Evolutionary conservation across 2,329 filamentous ascomycete genomes (phyloP), one percentile per base, ranked within the genome.

Genomic region (Cyclaneusma minus): DNA sequence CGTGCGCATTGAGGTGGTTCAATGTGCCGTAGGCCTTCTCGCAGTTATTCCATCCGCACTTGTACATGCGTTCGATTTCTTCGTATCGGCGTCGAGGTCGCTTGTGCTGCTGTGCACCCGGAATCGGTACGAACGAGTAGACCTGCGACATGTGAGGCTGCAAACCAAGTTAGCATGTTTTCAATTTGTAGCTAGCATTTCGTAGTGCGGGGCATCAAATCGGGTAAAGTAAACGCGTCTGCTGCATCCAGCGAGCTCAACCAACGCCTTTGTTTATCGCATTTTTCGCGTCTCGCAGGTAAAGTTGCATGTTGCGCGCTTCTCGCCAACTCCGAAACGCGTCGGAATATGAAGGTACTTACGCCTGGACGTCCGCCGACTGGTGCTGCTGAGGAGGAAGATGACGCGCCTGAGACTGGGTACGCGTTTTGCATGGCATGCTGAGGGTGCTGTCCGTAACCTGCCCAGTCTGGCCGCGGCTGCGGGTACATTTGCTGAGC

Each of bases 1-100:
- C 89, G 47, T 98, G 89, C 20, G 89, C 89, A 48, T 98, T 98
- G 41, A 98, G 53, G 50, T 98, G 89, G 52, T 98, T 98, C 35
- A 98, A 58, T 24, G 89, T 98, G 33, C 89, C 89, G 42, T 98
- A 98, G 3, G 89, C 89, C 58, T 98, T 98, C 55, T 98, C 89
- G 48, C 89, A 98, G 6, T 85, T 85, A 38, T 94, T 87, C 82
- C 84, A 95, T 14, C 87, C 89, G 48, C 89, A 98, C 55, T 95
- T 95, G 63, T 98, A 95, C 89, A 98, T 95, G 48, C 89, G 76
- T 60, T 98, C 89, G 42, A 98, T 98, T 51, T 98, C 89, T 54
- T 98, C 89, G 44, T 94, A 98, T 28, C 89, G 72, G 43, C 89
- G 67, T 37, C 89, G 71, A 8, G 89, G 89, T 31, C 89, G 73